These are phyloP conservation scores for Backusella tarrabulga DNA, from an alignment of 192 early-diverging fungal species.

Conservation along the genomic window DNA sequence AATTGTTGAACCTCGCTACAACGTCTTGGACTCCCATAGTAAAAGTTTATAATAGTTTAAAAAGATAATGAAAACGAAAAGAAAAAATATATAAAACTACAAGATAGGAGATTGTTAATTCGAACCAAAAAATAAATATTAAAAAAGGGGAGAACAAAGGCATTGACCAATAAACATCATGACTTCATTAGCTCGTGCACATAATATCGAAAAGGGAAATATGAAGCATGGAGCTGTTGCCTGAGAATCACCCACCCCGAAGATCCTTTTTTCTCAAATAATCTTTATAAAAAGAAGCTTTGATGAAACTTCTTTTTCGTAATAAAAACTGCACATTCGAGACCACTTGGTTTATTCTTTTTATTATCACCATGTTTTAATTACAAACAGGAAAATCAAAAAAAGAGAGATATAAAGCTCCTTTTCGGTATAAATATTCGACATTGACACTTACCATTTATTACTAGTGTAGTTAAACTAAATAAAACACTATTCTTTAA, in stretches of 20 bases:
- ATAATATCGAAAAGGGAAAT: neutral
- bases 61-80: slow-evolving; percentile 12
- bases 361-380: neutral
- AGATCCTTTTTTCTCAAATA: neutral
- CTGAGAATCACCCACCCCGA: neutral
- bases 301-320: neutral
- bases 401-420: neutral
- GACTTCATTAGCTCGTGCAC: neutral
- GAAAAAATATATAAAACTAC: neutral
- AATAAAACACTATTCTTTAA: neutral
- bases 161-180: slow-evolving; percentile 5
- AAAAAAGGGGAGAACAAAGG: neutral
- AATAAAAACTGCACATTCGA: neutral
- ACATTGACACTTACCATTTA: neutral
- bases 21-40: slow-evolving; percentile 30
- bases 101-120: neutral
- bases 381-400: neutral
- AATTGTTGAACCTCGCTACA: slow-evolving; percentile 24
- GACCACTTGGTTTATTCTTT: neutral
- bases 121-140: slow-evolving; percentile 4
- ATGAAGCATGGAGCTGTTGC: neutral
- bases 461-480: neutral
- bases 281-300: neutral
- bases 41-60: neutral
- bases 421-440: neutral